Evolutionary conservation across 305 asterid genomes (phyloP).

Genomic region (Fraxinus floribunda): DNA sequence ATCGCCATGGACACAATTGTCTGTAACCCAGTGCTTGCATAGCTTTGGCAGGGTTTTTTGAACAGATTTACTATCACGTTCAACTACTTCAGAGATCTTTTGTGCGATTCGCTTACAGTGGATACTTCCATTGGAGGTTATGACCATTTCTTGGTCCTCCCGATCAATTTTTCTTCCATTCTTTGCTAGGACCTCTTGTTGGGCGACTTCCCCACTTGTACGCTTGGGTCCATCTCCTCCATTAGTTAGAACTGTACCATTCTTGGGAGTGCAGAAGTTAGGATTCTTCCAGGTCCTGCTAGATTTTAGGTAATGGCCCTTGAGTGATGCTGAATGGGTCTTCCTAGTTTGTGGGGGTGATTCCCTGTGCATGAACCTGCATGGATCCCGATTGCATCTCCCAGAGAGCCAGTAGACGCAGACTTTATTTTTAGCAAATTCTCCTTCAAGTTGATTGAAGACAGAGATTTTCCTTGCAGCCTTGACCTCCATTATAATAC

Average conservation of each 20-base stretch:
- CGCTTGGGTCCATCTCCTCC: neutral
- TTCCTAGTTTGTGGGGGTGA: conserved; percentile 14
- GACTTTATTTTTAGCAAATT: neutral
- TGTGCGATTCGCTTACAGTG: neutral
- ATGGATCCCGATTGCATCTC: conserved; percentile 46
- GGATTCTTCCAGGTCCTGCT: conserved; percentile 41
- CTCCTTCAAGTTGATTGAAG: neutral
- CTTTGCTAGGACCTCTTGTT: neutral
- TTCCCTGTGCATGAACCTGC: conserved; percentile 42
- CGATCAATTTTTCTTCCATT: conserved; percentile 8
- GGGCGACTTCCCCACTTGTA: neutral
- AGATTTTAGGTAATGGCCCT: neutral
- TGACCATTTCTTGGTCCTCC: neutral
- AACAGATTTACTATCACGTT: neutral
- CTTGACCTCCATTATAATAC: conserved; percentile 34
- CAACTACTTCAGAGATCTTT: conserved; percentile 2
- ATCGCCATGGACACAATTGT: conserved; percentile 45
- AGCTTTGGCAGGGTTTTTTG: conserved; percentile 30
- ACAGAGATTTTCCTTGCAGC: conserved; percentile 22
- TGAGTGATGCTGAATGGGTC: neutral
- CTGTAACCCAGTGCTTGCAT: conserved; percentile 38
- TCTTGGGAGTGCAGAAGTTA: neutral
- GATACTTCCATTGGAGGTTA: neutral
- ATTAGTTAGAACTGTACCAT: neutral
- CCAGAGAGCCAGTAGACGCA: conserved; percentile 56